Conservation (phyloP, 2,329 filamentous ascomycete genomes). For the Fusarium sp. region DNA sequence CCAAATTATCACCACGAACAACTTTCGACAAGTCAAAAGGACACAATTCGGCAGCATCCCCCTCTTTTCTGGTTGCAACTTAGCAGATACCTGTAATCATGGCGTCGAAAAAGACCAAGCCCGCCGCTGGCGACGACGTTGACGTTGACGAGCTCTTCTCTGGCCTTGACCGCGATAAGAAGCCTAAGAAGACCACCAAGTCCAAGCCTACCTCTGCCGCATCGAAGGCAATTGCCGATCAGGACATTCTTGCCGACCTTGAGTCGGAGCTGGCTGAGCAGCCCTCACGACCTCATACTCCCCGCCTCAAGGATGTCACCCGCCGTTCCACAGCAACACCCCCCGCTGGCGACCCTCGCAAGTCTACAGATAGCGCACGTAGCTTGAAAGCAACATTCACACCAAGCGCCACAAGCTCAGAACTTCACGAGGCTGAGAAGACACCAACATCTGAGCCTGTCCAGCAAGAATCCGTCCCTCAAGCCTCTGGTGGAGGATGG, state of each 20-base stretch:
- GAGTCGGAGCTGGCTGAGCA: slow-evolving; percentile 78
- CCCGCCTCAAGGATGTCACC: slow-evolving; percentile 70
- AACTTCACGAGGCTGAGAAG: slow-evolving; percentile 68
- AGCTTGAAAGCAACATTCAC: slow-evolving; percentile 79
- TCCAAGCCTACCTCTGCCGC: slow-evolving; percentile 61
- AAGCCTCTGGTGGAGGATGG: slow-evolving; percentile 75
- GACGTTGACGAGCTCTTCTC: slow-evolving; percentile 75
- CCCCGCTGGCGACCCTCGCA: slow-evolving; percentile 71
- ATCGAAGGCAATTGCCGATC: slow-evolving; percentile 63
- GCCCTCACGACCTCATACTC: slow-evolving; percentile 83
- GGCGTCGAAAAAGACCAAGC: slow-evolving; percentile 70
- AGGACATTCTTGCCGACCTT: slow-evolving; percentile 88
- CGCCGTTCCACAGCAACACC: slow-evolving; percentile 61
- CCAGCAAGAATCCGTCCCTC: slow-evolving; percentile 45
- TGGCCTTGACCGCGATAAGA: slow-evolving; percentile 66
- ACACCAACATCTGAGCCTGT: slow-evolving; percentile 60
- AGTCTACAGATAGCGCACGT: slow-evolving; percentile 81
- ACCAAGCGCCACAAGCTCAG: slow-evolving; percentile 72
- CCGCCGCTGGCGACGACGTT: slow-evolving; percentile 64
- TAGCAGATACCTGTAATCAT: slow-evolving; percentile 53
- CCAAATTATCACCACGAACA: slow-evolving; percentile 20
- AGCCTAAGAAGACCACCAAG: slow-evolving; percentile 61
- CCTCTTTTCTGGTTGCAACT: neutral
- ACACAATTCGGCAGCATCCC: neutral
- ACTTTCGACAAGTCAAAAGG: neutral